A percentile compares a stretch with the other conserved stretches of the same genome.
These are phyloP conservation scores for Rhodotorula toruloides DNA, from an alignment of 768 basidiomycete species.

Conservation along the genomic window DNA sequence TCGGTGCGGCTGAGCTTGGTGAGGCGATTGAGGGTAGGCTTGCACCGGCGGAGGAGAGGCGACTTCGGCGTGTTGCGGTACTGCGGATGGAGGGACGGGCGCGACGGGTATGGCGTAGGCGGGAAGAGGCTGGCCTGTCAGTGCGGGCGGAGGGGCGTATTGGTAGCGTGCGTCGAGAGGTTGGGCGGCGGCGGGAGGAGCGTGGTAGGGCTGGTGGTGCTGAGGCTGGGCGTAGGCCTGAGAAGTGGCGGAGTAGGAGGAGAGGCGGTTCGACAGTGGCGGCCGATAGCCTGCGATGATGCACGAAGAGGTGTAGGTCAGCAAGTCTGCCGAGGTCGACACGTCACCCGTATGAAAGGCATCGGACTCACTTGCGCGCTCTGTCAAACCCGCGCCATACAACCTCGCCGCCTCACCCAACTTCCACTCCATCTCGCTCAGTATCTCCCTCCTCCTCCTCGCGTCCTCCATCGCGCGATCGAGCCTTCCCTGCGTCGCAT, in stretches of 20 bases:
- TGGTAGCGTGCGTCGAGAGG: not conserved
- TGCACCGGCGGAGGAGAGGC: not conserved
- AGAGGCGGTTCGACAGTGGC: not conserved
- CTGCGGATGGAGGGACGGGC: not conserved
- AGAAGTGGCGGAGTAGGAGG: not conserved
- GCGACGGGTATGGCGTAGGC: slow-evolving; percentile 2
- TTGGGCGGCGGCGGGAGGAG: not conserved
- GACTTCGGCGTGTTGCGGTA: not conserved
- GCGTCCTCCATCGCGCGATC: slow-evolving; percentile 78
- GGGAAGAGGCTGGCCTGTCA: not conserved
- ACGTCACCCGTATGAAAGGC: not conserved
- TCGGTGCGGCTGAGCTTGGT: slow-evolving; percentile 1
- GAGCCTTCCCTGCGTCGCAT: slow-evolving; percentile 76
- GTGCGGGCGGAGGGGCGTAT: not conserved
- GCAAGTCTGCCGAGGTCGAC: too few species aligned
- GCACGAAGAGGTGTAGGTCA: not conserved
- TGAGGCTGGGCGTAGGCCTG: not conserved
- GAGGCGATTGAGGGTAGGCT: not conserved
- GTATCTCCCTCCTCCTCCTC: slow-evolving; percentile 73
- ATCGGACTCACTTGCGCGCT: slow-evolving; percentile 55
- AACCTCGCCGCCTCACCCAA: slow-evolving; percentile 84
- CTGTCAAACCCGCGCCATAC: slow-evolving; percentile 74
- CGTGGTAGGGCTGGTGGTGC: not conserved
- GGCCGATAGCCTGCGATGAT: slow-evolving; percentile 1
- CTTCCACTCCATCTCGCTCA: slow-evolving; percentile 92